phyloP scores from a whole-genome alignment of 2,329 filamentous ascomycete genomes.

The Acrocalymma vagum region DNA sequence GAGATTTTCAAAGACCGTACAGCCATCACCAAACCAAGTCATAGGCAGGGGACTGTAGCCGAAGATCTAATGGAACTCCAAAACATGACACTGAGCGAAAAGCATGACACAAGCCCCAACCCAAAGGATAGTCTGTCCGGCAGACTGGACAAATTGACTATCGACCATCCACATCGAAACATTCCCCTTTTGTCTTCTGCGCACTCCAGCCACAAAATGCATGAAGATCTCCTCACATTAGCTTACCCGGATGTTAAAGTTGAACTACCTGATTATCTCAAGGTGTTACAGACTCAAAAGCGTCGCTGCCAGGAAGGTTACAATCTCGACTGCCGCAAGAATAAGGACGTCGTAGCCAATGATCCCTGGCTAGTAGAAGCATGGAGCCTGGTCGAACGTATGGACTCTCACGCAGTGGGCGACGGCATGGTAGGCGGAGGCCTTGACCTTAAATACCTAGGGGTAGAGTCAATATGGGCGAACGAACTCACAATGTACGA shows the following conservation, averaged over 20 bases:
- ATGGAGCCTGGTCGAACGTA: conserved; percentile 80
- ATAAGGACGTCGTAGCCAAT: conserved; percentile 72
- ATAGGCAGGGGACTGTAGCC: conserved; percentile 37
- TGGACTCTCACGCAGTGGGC: conserved; percentile 69
- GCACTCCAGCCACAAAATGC: conserved; percentile 43
- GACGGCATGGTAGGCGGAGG: conserved; percentile 75
- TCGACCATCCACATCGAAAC: conserved; percentile 41
- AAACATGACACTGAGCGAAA: conserved; percentile 36
- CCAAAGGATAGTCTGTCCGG: conserved; percentile 31
- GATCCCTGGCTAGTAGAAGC: conserved; percentile 78
- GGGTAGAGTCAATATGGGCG: conserved; percentile 76
- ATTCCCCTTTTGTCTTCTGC: conserved; percentile 34
- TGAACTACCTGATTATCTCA: conserved; percentile 43
- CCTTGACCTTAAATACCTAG: conserved; percentile 79
- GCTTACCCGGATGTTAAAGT: conserved; percentile 45
- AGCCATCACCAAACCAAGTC: conserved; percentile 39
- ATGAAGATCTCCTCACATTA: conserved; percentile 46
- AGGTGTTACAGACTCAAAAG: conserved; percentile 52
- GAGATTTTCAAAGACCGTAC: conserved; percentile 51
- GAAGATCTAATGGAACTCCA: conserved; percentile 45
- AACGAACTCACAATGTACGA: conserved; percentile 68
- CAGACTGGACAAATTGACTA: conserved; percentile 38
- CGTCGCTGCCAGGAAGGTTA: conserved; percentile 66
- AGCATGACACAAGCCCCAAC: conserved; percentile 32
- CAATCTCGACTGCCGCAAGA: conserved; percentile 67